These are phyloP conservation scores for Miamiensis avidus DNA, from an alignment of 169 alveolate species.

Conservation along the genomic window DNA sequence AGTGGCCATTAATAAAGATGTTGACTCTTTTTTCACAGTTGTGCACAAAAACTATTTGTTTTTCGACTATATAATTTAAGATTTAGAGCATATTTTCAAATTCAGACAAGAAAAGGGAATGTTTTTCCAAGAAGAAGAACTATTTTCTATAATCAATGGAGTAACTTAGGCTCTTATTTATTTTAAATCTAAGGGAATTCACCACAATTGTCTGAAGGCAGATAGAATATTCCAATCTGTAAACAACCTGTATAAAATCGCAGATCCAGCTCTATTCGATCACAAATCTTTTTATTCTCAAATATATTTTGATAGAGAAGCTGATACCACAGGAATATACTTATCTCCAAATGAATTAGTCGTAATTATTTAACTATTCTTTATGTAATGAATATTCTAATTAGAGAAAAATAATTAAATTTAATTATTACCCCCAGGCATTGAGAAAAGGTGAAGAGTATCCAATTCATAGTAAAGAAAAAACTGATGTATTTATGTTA, in stretches of 20 bases:
- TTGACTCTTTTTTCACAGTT: not conserved
- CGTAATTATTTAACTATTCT: not conserved
- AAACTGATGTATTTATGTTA: slow-evolving; percentile 14
- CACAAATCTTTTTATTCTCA: not conserved
- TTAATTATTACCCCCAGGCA: not conserved
- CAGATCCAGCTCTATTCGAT: slow-evolving; percentile 26
- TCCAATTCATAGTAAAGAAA: slow-evolving; percentile 17
- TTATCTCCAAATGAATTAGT: slow-evolving; percentile 2
- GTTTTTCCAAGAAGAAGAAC: slow-evolving; percentile 26
- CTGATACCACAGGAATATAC: slow-evolving; percentile 2
- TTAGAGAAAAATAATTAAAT: no score
- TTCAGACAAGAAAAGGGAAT: not conserved
- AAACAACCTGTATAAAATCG: slow-evolving; percentile 1
- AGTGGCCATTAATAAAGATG: not conserved
- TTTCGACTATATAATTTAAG: slow-evolving; percentile 15
- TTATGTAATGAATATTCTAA: no score
- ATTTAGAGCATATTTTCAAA: slow-evolving; percentile 1
- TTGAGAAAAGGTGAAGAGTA: slow-evolving; percentile 12
- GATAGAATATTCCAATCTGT: not conserved
- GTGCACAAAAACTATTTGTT: slow-evolving; percentile 8
- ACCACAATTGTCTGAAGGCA: slow-evolving; percentile 4
- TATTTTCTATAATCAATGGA: slow-evolving; percentile 2
- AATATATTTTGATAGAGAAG: slow-evolving; percentile 9
- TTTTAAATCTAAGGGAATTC: not conserved
- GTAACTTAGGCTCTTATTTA: not conserved